These are phyloP conservation scores for Starmera quercuum DNA, from an alignment of 805 yeast species.

Conservation along the genomic window DNA sequence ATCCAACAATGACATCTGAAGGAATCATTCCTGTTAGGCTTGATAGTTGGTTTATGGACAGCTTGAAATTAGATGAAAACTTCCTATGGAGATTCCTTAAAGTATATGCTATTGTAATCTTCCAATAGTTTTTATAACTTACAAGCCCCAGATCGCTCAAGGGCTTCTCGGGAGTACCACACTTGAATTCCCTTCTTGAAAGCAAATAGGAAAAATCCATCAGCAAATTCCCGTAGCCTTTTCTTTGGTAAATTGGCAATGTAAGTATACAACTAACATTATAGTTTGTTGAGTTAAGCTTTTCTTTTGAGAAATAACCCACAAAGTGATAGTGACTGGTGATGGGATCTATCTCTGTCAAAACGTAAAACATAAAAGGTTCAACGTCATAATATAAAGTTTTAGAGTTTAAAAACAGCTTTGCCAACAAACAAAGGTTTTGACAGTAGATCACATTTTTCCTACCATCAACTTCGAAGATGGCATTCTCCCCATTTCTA, in stretches of 20 bases:
- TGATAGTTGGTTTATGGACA: constrained; percentile 57
- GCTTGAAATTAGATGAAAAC: constrained; percentile 4
- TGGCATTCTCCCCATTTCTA: constrained; percentile 57
- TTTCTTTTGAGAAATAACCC: constrained; percentile 91
- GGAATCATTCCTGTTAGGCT: constrained; percentile 77
- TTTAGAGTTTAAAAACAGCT: constrained; percentile 82
- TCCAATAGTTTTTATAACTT: constrained; percentile 88
- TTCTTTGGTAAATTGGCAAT: constrained; percentile 77
- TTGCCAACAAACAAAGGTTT: constrained; percentile 82
- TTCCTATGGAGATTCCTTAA: constrained; percentile 12
- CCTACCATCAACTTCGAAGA: constrained; percentile 92
- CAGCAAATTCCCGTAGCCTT: constrained; percentile 82
- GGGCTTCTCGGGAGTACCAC: constrained; percentile 96
- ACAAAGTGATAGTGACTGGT: constrained; percentile 61
- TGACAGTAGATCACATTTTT: constrained; percentile 79
- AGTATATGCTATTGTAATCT: constrained; percentile 45
- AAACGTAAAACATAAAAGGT: constrained; percentile 83
- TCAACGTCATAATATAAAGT: constrained; percentile 93
- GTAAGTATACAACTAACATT: constrained; percentile 90
- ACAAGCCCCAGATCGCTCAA: constrained; percentile 77
- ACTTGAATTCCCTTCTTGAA: constrained; percentile 63
- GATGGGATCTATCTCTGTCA: constrained; percentile 56
- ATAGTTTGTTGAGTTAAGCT: constrained; percentile 62
- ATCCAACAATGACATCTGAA: constrained; percentile 79
- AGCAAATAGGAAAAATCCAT: constrained; percentile 86